A percentile compares a stretch with the other conserved stretches of the same genome.
These are phyloP conservation scores for Pythium angustatum DNA, from an alignment of 352 stramenopile species.

Conservation along the genomic window DNA sequence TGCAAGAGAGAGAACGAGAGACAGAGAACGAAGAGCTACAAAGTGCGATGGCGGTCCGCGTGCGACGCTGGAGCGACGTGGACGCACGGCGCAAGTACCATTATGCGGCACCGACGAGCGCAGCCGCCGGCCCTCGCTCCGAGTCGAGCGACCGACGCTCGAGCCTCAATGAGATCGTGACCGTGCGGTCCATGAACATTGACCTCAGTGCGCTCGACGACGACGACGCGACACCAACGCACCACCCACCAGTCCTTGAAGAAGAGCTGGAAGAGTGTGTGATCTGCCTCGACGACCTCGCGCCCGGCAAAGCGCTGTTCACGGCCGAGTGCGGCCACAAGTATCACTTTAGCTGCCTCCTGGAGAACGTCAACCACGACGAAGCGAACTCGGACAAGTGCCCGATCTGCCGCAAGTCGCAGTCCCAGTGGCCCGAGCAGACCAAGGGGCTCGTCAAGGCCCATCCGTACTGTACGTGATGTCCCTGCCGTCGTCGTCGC, in stretches of 20 bases:
- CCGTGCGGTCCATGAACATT: constrained; percentile 27
- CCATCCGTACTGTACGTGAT: constrained; percentile 69
- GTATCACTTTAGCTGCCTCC: constrained; percentile 84
- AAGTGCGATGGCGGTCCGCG: constrained; percentile 37
- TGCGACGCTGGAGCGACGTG: constrained; percentile 76
- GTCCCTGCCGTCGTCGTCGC: too few relatives aligned
- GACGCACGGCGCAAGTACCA: constrained; percentile 40
- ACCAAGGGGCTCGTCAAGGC: constrained; percentile 84
- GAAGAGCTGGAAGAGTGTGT: constrained; percentile 62
- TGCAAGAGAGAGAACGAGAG: background rate
- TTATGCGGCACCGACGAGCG: background rate
- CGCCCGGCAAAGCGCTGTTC: constrained; percentile 68
- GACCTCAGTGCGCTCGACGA: constrained; percentile 11
- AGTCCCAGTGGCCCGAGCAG: constrained; percentile 85
- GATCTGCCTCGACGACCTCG: constrained; percentile 82
- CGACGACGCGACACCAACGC: constrained; percentile 3
- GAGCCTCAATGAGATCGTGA: constrained; percentile 28
- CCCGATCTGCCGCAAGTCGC: constrained; percentile 83
- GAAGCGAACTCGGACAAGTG: constrained; percentile 89
- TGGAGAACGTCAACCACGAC: constrained; percentile 90
- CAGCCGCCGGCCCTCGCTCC: background rate
- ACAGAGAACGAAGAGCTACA: background rate
- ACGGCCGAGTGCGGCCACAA: constrained; percentile 84
- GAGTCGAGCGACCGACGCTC: constrained; percentile 25
- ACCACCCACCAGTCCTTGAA: constrained; percentile 10